Conservation (phyloP, 1,139 yeast species). For the Saccharomyces hybrid region DNA sequence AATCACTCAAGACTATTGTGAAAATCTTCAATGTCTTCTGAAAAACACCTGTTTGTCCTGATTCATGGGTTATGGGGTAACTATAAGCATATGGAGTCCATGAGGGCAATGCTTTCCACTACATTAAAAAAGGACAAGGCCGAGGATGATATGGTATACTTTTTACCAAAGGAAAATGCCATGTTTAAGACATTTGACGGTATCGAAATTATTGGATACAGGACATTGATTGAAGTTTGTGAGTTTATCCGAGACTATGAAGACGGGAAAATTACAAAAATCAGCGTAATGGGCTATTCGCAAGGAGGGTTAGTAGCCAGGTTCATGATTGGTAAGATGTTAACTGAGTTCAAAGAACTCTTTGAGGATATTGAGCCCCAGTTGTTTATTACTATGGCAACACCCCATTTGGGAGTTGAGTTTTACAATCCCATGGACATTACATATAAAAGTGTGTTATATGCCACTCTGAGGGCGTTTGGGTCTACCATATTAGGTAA, state of each 20-base stretch:
- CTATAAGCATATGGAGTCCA: conserved; percentile 59
- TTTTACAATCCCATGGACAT: conserved; percentile 31
- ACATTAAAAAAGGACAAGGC: conserved; percentile 34
- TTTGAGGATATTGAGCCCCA: conserved; percentile 58
- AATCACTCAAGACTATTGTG: not conserved
- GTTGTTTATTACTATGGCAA: conserved; percentile 73
- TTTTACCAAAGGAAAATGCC: conserved; percentile 65
- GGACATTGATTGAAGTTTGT: conserved; percentile 60
- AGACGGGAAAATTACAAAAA: conserved; percentile 34
- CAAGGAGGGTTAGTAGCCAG: conserved; percentile 51
- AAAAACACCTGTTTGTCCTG: conserved; percentile 65
- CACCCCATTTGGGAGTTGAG: conserved; percentile 79
- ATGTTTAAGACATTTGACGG: conserved; percentile 84
- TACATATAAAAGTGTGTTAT: conserved; percentile 33
- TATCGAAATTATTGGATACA: conserved; percentile 58
- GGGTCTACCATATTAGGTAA: conserved; percentile 64
- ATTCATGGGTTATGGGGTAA: conserved; percentile 89
- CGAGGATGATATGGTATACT: conserved; percentile 43
- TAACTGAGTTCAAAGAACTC: conserved; percentile 36
- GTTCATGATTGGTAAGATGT: conserved; percentile 55
- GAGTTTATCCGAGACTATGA: conserved; percentile 38
- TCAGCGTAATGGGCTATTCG: conserved; percentile 47
- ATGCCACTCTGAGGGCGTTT: conserved; percentile 44
- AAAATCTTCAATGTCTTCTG: conserved; percentile 9
- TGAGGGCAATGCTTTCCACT: conserved; percentile 46